Evolutionary conservation across 192 early-diverging fungal species (phyloP), one percentile per base, ranked within the genome.

Genomic region (Backusella parvicylindrica): DNA sequence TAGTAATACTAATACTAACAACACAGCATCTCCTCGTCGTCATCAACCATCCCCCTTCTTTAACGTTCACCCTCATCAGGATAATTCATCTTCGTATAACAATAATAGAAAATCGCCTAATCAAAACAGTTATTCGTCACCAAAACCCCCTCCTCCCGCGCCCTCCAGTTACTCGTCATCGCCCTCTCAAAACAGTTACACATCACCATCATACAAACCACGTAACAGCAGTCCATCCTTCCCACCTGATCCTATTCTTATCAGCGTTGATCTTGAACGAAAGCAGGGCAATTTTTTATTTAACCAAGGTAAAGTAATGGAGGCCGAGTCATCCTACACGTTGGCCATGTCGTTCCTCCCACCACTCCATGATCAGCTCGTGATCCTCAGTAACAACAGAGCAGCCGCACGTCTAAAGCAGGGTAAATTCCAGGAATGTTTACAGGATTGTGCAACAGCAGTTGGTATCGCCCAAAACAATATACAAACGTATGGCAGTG

Each of bases 291-390:
- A 97, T 74, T 91, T 91, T 12, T 67, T 83, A 18, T 99, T 96
- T 83, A 96, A 96, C 77, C 84, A 92, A 35, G 98, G 98, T 2
- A 92, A 97, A 81, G 96, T 90, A 79, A 87, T 84, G 47, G 92
- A 94, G 6, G 95, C 97, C 0, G 91, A 91, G 38, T 76, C 78
- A 3, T 84, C 83, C 11, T 99, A 99, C 80, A 86, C 87, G 1
- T 73, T 71, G 8, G 91, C 94, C 0, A 84, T 97, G 11, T 60
- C 77, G 30, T 71, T 78, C 8, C 85, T 98, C 0, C 90, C 95
- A 1, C 36, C 73, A 28, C 56, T 72, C 15, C 95, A 99, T 75
- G 76, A 89, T 15, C 68, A 87, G 5, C 75, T 90, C 13, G 85
- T 93, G 2, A 68, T 92, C 6, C 79, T 96, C 28, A 88, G 87